Percentiles rank a stretch among this genome's conserved stretches.
Conservation (phyloP, 441 rosid genomes). For the Erodium texanum region DNA sequence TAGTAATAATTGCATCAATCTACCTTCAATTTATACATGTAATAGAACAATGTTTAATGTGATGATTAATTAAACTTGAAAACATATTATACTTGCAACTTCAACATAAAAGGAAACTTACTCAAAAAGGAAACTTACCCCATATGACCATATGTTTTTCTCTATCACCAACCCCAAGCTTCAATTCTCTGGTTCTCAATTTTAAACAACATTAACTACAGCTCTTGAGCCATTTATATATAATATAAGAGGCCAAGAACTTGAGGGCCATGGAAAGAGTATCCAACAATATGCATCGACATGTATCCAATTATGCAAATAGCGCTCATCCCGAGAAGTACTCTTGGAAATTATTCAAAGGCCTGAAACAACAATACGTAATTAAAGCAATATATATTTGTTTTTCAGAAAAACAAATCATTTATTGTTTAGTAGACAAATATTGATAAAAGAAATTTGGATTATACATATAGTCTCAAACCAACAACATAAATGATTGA, state of each 20-base stretch:
- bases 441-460: too few relatives aligned
- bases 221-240: neutral
- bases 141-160: neutral
- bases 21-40: neutral
- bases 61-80: neutral
- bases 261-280: neutral
- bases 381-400: too few relatives aligned
- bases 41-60: neutral
- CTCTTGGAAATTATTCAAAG: neutral
- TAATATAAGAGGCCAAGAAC: conserved; percentile 3
- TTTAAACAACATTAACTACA: conserved; percentile 1
- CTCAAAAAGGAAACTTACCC: neutral
- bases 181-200: neutral
- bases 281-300: neutral
- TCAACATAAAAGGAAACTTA: neutral
- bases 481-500: too few relatives aligned
- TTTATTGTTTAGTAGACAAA: too few relatives aligned
- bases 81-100: neutral
- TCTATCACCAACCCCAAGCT: neutral
- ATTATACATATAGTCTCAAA: too few relatives aligned
- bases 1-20: too few relatives aligned
- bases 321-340: neutral
- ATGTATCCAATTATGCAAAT: neutral
- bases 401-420: too few relatives aligned
- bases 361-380: neutral